A percentile compares a stretch with the other conserved stretches of the same genome.
phyloP scores from a whole-genome alignment of 75 land plant species.

The Sequoiadendron giganteum region DNA sequence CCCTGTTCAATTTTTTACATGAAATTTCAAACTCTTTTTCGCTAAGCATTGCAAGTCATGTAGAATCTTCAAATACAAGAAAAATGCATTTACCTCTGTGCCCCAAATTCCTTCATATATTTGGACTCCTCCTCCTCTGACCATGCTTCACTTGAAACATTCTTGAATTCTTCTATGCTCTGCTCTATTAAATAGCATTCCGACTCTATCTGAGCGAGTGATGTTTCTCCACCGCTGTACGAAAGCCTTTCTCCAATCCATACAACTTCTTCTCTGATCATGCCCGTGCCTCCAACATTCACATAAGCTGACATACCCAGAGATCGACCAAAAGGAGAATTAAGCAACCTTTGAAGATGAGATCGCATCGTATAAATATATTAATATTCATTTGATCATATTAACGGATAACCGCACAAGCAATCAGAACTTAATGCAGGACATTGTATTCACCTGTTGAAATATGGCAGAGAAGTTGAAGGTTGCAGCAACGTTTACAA shows the following conservation, averaged over 20 bases:
- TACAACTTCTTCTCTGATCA: constrained; percentile 25
- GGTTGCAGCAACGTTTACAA: background rate
- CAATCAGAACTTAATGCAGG: no score
- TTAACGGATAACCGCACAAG: no score
- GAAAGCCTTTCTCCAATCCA: background rate
- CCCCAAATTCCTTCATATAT: background rate
- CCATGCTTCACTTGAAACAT: background rate
- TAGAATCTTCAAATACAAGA: background rate
- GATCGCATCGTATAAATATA: no score
- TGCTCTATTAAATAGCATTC: background rate
- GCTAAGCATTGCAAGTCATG: background rate
- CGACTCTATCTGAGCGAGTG: constrained; percentile 15
- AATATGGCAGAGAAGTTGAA: constrained; percentile 25
- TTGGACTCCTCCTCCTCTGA: background rate
- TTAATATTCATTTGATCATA: no score
- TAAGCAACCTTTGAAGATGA: no score
- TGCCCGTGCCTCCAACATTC: background rate
- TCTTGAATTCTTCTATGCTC: background rate
- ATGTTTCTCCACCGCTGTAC: background rate
- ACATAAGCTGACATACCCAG: background rate
- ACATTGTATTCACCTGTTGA: constrained; percentile 39
- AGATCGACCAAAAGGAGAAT: background rate
- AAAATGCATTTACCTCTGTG: no score
- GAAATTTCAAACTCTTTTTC: background rate
- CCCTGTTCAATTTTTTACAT: constrained; percentile 17